Evolutionary conservation across 345 rosid genomes (phyloP), one percentile per base, ranked within the genome.

Genomic region (Salix viminalis): DNA sequence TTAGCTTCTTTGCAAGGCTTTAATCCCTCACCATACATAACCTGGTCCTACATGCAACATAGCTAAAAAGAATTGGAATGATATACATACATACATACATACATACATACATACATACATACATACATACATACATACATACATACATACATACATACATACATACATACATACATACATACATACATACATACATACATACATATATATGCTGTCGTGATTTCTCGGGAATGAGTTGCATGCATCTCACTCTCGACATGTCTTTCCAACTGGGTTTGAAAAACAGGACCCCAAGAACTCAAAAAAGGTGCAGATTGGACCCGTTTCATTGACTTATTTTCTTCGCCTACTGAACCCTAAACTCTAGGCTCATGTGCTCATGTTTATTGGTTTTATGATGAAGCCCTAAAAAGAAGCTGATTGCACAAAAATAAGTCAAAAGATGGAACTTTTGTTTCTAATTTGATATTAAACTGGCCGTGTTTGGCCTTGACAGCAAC

Each of bases 261-360:
- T 1, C n/a, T 7, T 26, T 61, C 65, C 50, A 44, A 44, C 5
- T 11, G 60, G 3, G 24, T 19, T 52, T 19, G 9, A 15, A 15
- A 44, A 54, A 39, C 8, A 18, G 18, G 2, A 1, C 30, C 5
- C 13, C 41, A 68, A 76, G 36, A 26, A 54, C 60, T 54, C 11
- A 6, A 19, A 54, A 77, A 77, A 65, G 41, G 54, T 54, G 56
- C 14, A 36, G 13, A 28, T 77, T 32, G 77, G 73, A 69, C 78
- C 78, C 77, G 76, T 23, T 69, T 18, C 37, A 72, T 79, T 70
- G 75, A 79, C 15, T 10, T 60, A 14, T 69, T 58, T 37, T 39
- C 13, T 72, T 34, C 61, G 48, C 75, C 65, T 37, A 15, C 52
- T 2, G 21, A 7, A 21, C 74, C 67, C 60, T 37, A 19, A 66